These are phyloP conservation scores for Tylopilus subfusipes DNA, from an alignment of 768 basidiomycete species.

Conservation along the genomic window DNA sequence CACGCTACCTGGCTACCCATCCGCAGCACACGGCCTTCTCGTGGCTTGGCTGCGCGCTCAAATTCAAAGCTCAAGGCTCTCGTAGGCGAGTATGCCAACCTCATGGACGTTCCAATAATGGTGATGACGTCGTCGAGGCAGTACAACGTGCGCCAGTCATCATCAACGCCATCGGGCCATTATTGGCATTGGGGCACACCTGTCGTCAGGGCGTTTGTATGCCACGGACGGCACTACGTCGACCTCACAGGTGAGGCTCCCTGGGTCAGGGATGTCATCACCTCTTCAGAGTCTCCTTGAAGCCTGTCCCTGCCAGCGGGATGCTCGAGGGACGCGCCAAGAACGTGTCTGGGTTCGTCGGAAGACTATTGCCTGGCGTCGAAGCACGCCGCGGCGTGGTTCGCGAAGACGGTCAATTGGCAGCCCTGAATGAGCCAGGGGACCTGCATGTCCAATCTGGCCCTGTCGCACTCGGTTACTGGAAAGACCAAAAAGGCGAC, in stretches of 20 bases:
- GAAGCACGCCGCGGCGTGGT: conserved; percentile 64
- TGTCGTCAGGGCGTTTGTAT: conserved; percentile 79
- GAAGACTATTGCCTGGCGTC: conserved; percentile 60
- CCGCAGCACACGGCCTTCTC: conserved; percentile 57
- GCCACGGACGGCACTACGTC: conserved; percentile 75
- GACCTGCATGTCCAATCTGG: conserved; percentile 59
- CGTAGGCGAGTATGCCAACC: conserved; percentile 39
- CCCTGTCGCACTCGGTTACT: conserved; percentile 66
- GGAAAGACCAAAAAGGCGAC: conserved; percentile 68
- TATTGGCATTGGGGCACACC: too few relatives aligned
- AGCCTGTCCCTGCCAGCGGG: conserved; percentile 45
- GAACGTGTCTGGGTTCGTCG: conserved; percentile 42
- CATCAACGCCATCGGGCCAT: too few relatives aligned
- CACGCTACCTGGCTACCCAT: conserved; percentile 63
- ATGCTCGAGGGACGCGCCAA: conserved; percentile 43
- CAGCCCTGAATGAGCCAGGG: conserved; percentile 54
- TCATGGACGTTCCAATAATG: conserved; percentile 44
- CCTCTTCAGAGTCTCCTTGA: conserved; percentile 45
- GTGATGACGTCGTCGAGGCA: conserved; percentile 49
- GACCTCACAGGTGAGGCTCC: conserved; percentile 75
- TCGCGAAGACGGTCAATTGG: conserved; percentile 55
- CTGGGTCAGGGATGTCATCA: conserved; percentile 51
- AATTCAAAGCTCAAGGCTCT: too few relatives aligned
- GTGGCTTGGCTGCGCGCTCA: conserved; percentile 68
- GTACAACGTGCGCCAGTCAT: conserved; percentile 54